Evolutionary conservation across 768 basidiomycete genomes (phyloP), one percentile per base, ranked within the genome.

Genomic region (Lactarius tabidus): DNA sequence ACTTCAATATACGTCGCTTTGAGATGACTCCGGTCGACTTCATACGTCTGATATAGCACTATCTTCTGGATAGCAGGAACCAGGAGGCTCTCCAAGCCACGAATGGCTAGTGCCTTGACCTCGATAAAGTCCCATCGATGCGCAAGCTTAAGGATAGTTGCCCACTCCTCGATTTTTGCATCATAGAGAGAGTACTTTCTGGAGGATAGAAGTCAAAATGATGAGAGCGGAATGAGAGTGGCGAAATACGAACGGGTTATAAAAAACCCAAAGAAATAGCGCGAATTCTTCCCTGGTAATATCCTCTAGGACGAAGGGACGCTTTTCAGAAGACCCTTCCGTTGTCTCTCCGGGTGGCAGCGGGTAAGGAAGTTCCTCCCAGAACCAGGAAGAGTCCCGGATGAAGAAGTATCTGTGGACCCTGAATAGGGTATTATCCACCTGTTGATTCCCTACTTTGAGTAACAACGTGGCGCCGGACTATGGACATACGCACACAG

Each of bases 1-100:
- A 90, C n/a, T n/a, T n/a, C n/a, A n/a, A n/a, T n/a, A n/a, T n/a
- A 75, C 0, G 76, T 72, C 26, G 79, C 79, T 2, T 86, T 70
- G 26, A 89, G 77, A n/a, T 84, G 73, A 3, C 75, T 74, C 17
- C 73, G 71, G 63, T 85, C 81, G 60, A 89, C 80, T 0, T 75
- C 67, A 71, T 82, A 82, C 14, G 71, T 72, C 57, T 86, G 85
- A 67, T 89, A 90, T 0, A 83, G 71, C 1, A 76, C 74, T 56
- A 90, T 81, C 31, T 85, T 84, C 1, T 84, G 79, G 0, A 88
- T 76, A 0, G 81, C 78, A 0, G 75, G 72, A 41, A 88, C 76
- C 0, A 71, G 20, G 6, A 82, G 73, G 67, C 78, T 62, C 56
- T 75, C 81, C 0, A 89, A 76, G 57, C 88, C 83, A 0, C 84